A percentile compares a stretch with the other conserved stretches of the same genome.
Conservation (phyloP, 2,329 filamentous ascomycete species). For the Colletotrichum cereale region DNA sequence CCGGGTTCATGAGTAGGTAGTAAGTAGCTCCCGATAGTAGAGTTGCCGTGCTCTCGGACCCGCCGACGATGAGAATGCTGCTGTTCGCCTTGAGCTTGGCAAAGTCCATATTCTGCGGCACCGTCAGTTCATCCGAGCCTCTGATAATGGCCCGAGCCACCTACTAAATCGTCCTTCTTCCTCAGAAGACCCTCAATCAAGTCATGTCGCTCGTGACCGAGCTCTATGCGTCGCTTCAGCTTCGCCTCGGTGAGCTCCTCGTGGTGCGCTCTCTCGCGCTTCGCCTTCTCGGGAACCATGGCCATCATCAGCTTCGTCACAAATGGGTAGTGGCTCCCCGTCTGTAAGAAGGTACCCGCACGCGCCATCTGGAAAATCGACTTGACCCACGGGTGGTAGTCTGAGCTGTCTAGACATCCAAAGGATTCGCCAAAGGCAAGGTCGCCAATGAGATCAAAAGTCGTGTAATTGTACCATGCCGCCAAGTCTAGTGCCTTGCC, state of each 20-base stretch:
- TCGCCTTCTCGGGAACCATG: constrained; percentile 25
- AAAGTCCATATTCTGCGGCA: constrained; percentile 24
- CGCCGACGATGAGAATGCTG: constrained; percentile 46
- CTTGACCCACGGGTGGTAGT: constrained; percentile 46
- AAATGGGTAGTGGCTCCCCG: constrained; percentile 29
- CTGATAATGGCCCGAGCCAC: neutral
- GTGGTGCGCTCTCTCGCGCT: constrained; percentile 16
- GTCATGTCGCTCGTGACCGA: constrained; percentile 39
- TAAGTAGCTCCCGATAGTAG: constrained; percentile 46
- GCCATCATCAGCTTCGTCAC: constrained; percentile 31
- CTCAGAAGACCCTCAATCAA: constrained; percentile 42
- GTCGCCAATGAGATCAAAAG: constrained; percentile 50
- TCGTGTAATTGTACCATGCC: constrained; percentile 46
- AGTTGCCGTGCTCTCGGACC: constrained; percentile 52
- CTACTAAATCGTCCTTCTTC: constrained; percentile 40
- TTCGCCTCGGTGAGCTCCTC: constrained; percentile 24
- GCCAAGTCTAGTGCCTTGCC: constrained; percentile 43
- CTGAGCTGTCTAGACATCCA: constrained; percentile 43
- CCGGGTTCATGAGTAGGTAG: constrained; percentile 48
- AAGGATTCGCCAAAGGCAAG: constrained; percentile 49
- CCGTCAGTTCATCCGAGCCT: neutral
- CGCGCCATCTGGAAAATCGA: constrained; percentile 44
- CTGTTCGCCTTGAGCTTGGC: constrained; percentile 40
- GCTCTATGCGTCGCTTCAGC: constrained; percentile 38
- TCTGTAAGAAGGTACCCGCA: constrained; percentile 22